Percentiles rank a stretch among this genome's conserved stretches.
These are phyloP conservation scores for Salix arbutifolia DNA, from an alignment of 345 rosid species.

Conservation along the genomic window DNA sequence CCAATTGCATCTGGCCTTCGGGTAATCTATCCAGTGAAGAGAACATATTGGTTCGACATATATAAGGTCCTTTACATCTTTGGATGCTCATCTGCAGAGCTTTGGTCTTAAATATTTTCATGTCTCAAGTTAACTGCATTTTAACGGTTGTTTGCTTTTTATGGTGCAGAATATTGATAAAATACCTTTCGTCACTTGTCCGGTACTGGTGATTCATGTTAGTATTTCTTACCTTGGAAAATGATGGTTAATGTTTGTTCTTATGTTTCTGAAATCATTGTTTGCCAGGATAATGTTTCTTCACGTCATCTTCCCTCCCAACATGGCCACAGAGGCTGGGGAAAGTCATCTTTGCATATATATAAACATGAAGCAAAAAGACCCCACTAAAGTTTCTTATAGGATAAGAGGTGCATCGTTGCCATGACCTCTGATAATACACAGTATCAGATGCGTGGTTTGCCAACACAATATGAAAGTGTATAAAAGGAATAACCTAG, in stretches of 20 bases:
- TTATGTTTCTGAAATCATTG: not conserved
- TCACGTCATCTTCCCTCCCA: not conserved
- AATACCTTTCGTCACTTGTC: conserved; percentile 69
- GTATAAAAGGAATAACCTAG: not conserved
- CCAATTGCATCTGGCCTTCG: conserved; percentile 87
- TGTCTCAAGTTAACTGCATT: not conserved
- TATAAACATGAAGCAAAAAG: not conserved
- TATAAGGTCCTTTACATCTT: conserved; percentile 50
- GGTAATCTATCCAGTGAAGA: conserved; percentile 87
- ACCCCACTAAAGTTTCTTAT: not conserved
- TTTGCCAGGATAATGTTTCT: not conserved
- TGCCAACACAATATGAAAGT: not conserved
- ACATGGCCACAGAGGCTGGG: not conserved
- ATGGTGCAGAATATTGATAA: conserved; percentile 77
- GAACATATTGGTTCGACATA: conserved; percentile 93
- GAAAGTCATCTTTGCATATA: not conserved
- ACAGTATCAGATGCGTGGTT: not conserved
- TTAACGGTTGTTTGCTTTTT: conserved; percentile 16
- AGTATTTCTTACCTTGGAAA: conserved; percentile 21
- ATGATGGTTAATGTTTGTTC: not conserved
- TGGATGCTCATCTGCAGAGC: not conserved
- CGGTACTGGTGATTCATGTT: conserved; percentile 76
- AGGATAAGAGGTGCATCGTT: not conserved
- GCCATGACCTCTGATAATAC: not conserved
- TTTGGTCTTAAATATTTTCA: not conserved